Evolutionary conservation across 345 rosid genomes (phyloP).

Genomic region (Nasturtium officinale): DNA sequence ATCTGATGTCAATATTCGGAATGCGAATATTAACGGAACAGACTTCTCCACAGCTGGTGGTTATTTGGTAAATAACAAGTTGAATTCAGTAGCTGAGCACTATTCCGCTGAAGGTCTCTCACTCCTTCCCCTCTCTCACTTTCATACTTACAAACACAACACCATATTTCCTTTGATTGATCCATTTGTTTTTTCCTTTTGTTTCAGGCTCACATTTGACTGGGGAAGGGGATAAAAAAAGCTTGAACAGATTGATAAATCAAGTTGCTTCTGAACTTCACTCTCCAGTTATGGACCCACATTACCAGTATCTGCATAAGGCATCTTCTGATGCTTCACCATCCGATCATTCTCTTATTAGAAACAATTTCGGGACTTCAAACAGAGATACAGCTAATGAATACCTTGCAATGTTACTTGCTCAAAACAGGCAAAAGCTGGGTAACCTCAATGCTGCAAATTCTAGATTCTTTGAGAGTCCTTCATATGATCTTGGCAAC

Average conservation of each 20-base stretch:
- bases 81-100: constrained; percentile 47
- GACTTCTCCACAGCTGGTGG: constrained; percentile 52
- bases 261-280: constrained; percentile 54
- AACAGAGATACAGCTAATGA: constrained; percentile 55
- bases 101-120: constrained; percentile 60
- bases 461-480: constrained; percentile 54
- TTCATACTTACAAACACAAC: constrained; percentile 11
- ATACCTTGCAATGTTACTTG: constrained; percentile 66
- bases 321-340: constrained; percentile 47
- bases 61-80: constrained; percentile 53
- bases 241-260: constrained; percentile 49
- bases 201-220: constrained; percentile 51
- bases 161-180: constrained; percentile 1
- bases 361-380: constrained; percentile 51
- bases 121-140: constrained; percentile 16
- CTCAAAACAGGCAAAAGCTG: constrained; percentile 70
- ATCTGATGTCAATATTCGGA: constrained; percentile 49
- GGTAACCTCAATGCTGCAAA: constrained; percentile 56
- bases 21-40: constrained; percentile 47
- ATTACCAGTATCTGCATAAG: constrained; percentile 57
- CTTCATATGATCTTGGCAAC: constrained; percentile 58
- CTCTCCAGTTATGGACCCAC: constrained; percentile 56
- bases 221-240: constrained; percentile 50
- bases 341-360: constrained; percentile 48
- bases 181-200: constrained; percentile 21